These are phyloP conservation scores for Isabelozyma pseudorhagii DNA, from an alignment of 805 yeast genomes.

Conservation along the genomic window DNA sequence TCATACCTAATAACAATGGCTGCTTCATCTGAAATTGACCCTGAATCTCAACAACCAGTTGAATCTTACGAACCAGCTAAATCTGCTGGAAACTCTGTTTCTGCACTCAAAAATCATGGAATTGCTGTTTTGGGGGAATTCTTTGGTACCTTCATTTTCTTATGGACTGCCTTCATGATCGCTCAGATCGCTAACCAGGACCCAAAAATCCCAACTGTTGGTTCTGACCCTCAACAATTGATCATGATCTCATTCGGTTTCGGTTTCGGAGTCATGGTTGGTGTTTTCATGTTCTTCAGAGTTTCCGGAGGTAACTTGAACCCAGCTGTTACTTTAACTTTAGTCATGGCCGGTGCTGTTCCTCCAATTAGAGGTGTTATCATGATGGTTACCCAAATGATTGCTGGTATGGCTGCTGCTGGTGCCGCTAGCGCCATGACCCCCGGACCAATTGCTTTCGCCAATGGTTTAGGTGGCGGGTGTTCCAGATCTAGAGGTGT, in stretches of 20 bases:
- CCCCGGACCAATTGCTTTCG: slow-evolving; percentile 72
- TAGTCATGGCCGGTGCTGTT: slow-evolving; percentile 70
- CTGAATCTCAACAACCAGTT: slow-evolving; percentile 21
- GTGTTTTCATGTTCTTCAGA: slow-evolving; percentile 64
- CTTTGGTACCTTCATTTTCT: slow-evolving; percentile 79
- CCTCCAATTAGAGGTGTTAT: slow-evolving; percentile 68
- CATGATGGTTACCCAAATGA: slow-evolving; percentile 64
- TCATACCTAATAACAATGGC: slow-evolving; percentile 8
- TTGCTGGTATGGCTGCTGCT: slow-evolving; percentile 91
- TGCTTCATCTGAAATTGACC: slow-evolving; percentile 19
- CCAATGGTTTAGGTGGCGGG: slow-evolving; percentile 71
- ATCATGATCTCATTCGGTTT: slow-evolving; percentile 83
- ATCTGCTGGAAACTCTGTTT: slow-evolving; percentile 8
- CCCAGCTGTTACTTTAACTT: slow-evolving; percentile 80
- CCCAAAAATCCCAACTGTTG: slow-evolving; percentile 29
- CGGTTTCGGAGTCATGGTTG: slow-evolving; percentile 80
- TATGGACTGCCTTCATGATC: slow-evolving; percentile 78
- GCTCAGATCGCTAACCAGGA: slow-evolving; percentile 79
- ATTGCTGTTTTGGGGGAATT: slow-evolving; percentile 79
- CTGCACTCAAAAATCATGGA: slow-evolving; percentile 46
- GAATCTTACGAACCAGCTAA: slow-evolving; percentile 25
- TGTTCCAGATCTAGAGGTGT: slow-evolving; percentile 71
- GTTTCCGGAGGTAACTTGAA: slow-evolving; percentile 88
- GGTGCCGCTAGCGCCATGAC: slow-evolving; percentile 85
- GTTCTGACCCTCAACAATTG: slow-evolving; percentile 62